Percentiles rank a stretch among this genome's conserved stretches.
Evolutionary conservation across 495 filamentous ascomycete species (phyloP).

Genomic region (Trichoderma virens): DNA sequence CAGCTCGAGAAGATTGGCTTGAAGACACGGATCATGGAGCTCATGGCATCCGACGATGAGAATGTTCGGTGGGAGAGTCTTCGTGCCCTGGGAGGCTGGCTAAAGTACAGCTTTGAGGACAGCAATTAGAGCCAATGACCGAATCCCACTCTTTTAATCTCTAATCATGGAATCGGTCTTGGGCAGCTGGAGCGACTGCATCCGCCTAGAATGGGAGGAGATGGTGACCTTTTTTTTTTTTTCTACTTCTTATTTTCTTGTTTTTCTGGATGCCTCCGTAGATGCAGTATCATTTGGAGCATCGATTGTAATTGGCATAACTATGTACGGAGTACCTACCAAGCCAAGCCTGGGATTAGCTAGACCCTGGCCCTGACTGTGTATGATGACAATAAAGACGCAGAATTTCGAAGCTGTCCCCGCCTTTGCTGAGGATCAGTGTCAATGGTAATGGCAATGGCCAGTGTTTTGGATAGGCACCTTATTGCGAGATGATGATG

Average conservation of each 20-base stretch:
- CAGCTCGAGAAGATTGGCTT: constrained; percentile 85
- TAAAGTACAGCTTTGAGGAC: constrained; percentile 78
- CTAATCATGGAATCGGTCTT: background rate
- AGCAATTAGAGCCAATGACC: constrained; percentile 19
- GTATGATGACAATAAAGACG: background rate
- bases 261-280: constrained; percentile 4
- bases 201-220: background rate
- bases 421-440: too few species aligned
- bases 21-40: constrained; percentile 86
- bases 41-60: constrained; percentile 89
- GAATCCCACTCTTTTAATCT: background rate
- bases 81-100: constrained; percentile 85
- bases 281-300: constrained; percentile 1
- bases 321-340: background rate
- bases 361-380: constrained; percentile 4
- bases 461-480: too few species aligned
- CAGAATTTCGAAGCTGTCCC: background rate
- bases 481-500: too few species aligned
- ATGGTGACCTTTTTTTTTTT: background rate
- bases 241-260: background rate
- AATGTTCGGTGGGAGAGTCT: constrained; percentile 91
- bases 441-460: too few species aligned
- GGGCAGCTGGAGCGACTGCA: background rate
- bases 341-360: background rate
- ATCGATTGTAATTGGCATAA: background rate